Evolutionary conservation across 169 alveolate species (phyloP).

Genomic region (Plasmodium relictum): DNA sequence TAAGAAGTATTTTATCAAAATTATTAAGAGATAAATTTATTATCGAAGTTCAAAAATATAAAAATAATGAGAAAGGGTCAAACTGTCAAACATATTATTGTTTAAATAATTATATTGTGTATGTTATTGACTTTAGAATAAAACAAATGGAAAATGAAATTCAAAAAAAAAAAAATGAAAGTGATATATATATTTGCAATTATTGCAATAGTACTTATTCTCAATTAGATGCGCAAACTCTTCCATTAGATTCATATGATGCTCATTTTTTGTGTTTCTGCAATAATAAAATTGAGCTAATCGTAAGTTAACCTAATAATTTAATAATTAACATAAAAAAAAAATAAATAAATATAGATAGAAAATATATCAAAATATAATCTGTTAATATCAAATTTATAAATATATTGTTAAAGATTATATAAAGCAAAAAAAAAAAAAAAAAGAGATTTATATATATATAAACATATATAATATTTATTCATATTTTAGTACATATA

Average conservation of each 20-base stretch:
- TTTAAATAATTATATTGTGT: constrained; percentile 79
- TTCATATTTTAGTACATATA: too few species aligned
- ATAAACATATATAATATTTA: background rate
- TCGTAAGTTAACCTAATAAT: constrained; percentile 68
- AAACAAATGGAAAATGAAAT: constrained; percentile 80
- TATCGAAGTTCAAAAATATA: constrained; percentile 49
- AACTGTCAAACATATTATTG: constrained; percentile 79
- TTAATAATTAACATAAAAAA: background rate
- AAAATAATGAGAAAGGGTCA: constrained; percentile 50
- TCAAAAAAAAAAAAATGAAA: constrained; percentile 79
- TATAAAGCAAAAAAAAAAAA: constrained; percentile 63
- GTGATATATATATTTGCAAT: constrained; percentile 81
- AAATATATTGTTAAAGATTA: background rate
- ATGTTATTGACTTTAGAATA: constrained; percentile 81
- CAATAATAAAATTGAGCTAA: constrained; percentile 82
- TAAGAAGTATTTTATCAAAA: constrained; percentile 77
- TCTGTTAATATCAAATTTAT: background rate
- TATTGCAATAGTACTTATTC: constrained; percentile 80
- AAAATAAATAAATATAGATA: background rate
- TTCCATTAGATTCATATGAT: constrained; percentile 83
- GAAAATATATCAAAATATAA: background rate
- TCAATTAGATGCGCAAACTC: constrained; percentile 83
- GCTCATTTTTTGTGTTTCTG: constrained; percentile 86
- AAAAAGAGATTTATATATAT: constrained; percentile 31
- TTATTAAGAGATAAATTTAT: constrained; percentile 63